A percentile compares a stretch with the other conserved stretches of the same genome.
phyloP scores from a whole-genome alignment of 192 early-diverging fungal genomes.

The Diversispora eburnea region DNA sequence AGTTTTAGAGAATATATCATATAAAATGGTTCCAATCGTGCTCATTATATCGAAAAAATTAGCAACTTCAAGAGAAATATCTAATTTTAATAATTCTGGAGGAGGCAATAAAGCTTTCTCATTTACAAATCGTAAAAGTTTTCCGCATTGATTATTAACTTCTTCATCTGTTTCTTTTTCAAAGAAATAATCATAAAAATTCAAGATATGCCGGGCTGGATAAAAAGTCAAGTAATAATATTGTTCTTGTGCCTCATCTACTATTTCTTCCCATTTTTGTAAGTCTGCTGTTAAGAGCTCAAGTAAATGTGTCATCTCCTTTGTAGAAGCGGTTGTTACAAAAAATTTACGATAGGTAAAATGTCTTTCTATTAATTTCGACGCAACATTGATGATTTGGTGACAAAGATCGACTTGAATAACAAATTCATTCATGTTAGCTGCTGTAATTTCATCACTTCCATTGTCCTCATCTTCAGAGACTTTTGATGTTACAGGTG shows the following conservation, averaged over 20 bases:
- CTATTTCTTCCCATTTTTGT: slow-evolving; percentile 10
- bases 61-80: not conserved
- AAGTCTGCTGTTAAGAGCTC: slow-evolving; percentile 7
- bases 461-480: not conserved
- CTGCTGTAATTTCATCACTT: not conserved
- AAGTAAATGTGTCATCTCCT: slow-evolving; percentile 14
- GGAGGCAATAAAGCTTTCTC: not conserved
- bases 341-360: slow-evolving; percentile 30
- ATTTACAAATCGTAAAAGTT: not conserved
- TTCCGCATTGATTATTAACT: not conserved
- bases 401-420: slow-evolving; percentile 25
- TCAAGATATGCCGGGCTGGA: slow-evolving; percentile 28
- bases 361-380: slow-evolving; percentile 30
- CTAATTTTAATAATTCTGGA: not conserved
- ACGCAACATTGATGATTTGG: slow-evolving; percentile 19
- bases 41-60: not conserved
- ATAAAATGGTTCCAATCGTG: not conserved
- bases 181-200: slow-evolving; percentile 28
- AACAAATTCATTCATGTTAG: slow-evolving; percentile 23
- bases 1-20: not conserved
- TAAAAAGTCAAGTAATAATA: slow-evolving; percentile 29
- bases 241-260: slow-evolving; percentile 14
- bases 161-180: not conserved
- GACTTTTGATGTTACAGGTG: not conserved
- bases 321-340: not conserved